These are phyloP conservation scores for Dactylellina cionopaga DNA, from an alignment of 2,329 filamentous ascomycete species.

Conservation along the genomic window DNA sequence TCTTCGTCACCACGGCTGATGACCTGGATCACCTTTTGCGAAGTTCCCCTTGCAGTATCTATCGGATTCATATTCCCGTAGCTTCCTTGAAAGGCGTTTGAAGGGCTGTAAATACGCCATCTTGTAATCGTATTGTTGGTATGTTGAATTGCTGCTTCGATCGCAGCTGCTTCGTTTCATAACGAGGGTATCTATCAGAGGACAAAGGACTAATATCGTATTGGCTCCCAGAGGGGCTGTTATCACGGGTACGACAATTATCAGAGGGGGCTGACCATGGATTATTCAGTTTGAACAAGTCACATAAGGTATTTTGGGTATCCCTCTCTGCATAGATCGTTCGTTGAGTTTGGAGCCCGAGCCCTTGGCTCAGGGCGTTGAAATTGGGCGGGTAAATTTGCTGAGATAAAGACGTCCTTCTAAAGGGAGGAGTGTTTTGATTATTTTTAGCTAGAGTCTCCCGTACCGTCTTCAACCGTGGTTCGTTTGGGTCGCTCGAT, in stretches of 20 bases:
- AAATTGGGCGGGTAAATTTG: background rate
- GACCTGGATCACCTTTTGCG: background rate
- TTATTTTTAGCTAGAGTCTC: slow-evolving; percentile 2
- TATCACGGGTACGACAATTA: slow-evolving; percentile 10
- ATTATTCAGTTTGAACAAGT: background rate
- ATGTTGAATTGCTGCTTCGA: background rate
- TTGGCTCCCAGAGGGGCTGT: slow-evolving; percentile 1
- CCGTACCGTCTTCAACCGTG: background rate
- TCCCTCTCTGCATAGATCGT: background rate
- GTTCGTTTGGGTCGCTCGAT: background rate
- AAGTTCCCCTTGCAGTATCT: slow-evolving; percentile 3
- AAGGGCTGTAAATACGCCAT: too few relatives aligned
- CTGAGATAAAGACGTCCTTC: too few relatives aligned
- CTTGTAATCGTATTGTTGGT: background rate
- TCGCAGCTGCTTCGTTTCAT: too few relatives aligned
- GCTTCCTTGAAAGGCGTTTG: background rate
- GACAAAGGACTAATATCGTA: background rate
- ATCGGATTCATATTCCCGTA: slow-evolving; percentile 11
- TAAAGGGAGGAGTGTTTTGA: background rate
- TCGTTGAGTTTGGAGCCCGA: background rate
- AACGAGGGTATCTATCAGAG: too few relatives aligned
- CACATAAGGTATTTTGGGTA: background rate
- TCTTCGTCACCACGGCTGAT: slow-evolving; percentile 14
- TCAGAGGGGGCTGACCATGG: background rate
- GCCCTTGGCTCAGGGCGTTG: background rate